These are phyloP conservation scores for Lentinula sp. DNA, from an alignment of 768 basidiomycete genomes.

Conservation along the genomic window DNA sequence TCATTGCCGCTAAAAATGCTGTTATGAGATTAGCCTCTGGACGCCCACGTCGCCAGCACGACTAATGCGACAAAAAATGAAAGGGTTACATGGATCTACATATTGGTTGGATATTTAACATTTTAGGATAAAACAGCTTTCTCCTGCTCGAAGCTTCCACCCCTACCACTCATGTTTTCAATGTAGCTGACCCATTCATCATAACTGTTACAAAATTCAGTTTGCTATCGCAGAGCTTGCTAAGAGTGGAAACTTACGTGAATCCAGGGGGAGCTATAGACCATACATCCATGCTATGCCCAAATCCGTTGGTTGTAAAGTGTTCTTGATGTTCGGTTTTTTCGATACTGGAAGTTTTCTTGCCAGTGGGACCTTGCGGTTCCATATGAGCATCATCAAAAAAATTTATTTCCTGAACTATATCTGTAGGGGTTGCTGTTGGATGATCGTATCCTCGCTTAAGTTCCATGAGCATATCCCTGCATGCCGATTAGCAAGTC, in stretches of 20 bases:
- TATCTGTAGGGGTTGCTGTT: neutral
- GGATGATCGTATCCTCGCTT: neutral
- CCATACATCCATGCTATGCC: neutral
- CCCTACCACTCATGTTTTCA: neutral
- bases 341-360: neutral
- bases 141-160: neutral
- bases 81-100: neutral
- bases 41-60: constrained; percentile 34
- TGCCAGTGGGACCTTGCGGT: neutral
- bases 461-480: constrained; percentile 3
- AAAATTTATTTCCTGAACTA: too few species aligned
- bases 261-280: neutral
- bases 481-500: neutral
- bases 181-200: neutral
- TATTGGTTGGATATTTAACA: neutral
- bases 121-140: neutral
- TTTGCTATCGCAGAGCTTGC: neutral
- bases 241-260: neutral
- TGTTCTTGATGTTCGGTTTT: neutral
- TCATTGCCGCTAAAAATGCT: constrained; percentile 70
- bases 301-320: too few species aligned
- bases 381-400: neutral
- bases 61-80: neutral
- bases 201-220: neutral
- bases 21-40: constrained; percentile 55